Evolutionary conservation across 2,329 filamentous ascomycete genomes (phyloP), one percentile per base, ranked within the genome.

Genomic region (Mycogone perniciosa): DNA sequence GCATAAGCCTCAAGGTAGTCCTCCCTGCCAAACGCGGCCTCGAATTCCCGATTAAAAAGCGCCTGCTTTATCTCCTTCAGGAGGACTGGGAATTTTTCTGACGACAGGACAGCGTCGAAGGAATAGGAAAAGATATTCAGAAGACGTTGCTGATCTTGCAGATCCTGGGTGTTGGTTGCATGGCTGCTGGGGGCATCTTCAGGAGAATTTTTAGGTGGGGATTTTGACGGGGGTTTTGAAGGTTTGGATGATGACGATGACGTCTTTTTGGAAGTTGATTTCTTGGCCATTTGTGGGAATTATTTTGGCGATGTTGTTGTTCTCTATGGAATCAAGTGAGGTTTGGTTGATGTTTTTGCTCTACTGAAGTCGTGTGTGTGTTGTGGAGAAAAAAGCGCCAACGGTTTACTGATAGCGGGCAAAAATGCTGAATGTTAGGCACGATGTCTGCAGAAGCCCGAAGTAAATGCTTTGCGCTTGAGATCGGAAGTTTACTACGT

Each of bases 21-120:
- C 50, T 81, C 76, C 42, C 76, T 76, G 1, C 82, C 83, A 70
- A 97, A 99, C 0, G 92, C 92, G 11, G 75, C 71, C 9, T 76
- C 76, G 68, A 97, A 97, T 65, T 97, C 88, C 31, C 93, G 82
- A 52, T 87, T 84, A 66, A 86, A 97, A 7, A 99, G 76, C 56
- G 92, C 88, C 6, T 83, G 77, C 68, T 97, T 99, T 55, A 97
- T 81, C 47, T 85, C 81, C 63, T 96, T 92, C 20, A 97, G 76
- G 4, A 83, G 67, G 1, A 74, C 62, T 31, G 76, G 67, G 44
- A 84, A 74, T n/a, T 61, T 57, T 6, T 71, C 67, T 2, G 74
- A 75, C 7, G 67, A 61, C 45, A 84, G 70, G 6, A 76, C 64
- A 2, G 68, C 66, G 9, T 69, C 62, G 59, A 93, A 88, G 1